Percentiles rank a stretch among this genome's conserved stretches.
Conservation (phyloP, 805 yeast genomes). For the Maudiozyma turicensis region DNA sequence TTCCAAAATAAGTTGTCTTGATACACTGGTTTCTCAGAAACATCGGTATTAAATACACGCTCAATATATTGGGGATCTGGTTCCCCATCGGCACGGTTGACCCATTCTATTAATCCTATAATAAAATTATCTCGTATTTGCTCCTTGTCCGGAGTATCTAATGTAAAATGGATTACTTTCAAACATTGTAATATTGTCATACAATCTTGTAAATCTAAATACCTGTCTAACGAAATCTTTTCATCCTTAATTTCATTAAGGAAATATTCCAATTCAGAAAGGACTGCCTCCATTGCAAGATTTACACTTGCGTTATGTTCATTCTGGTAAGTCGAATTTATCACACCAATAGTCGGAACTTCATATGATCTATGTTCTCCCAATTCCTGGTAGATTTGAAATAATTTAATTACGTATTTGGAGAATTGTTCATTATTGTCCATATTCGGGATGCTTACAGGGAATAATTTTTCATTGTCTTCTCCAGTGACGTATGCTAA, state of each 20-base stretch:
- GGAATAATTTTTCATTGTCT: slow-evolving; percentile 35
- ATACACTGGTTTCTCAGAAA: slow-evolving; percentile 31
- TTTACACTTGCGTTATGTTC: slow-evolving; percentile 32
- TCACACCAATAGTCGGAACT: slow-evolving; percentile 33
- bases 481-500: slow-evolving; percentile 31
- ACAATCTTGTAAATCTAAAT: slow-evolving; percentile 36
- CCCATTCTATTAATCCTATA: slow-evolving; percentile 46
- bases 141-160: slow-evolving; percentile 24
- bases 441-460: slow-evolving; percentile 33
- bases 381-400: slow-evolving; percentile 42
- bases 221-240: slow-evolving; percentile 21
- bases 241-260: slow-evolving; percentile 27
- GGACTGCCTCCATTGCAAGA: slow-evolving; percentile 28
- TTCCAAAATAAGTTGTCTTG: slow-evolving; percentile 48
- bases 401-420: slow-evolving; percentile 41
- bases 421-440: slow-evolving; percentile 35
- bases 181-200: slow-evolving; percentile 49
- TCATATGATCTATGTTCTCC: slow-evolving; percentile 37
- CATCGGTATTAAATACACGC: slow-evolving; percentile 29
- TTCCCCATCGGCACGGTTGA: slow-evolving; percentile 58
- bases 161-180: slow-evolving; percentile 36
- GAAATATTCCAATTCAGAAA: slow-evolving; percentile 28
- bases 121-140: slow-evolving; percentile 32
- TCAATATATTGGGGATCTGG: slow-evolving; percentile 47
- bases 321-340: slow-evolving; percentile 25